Conservation (phyloP, 768 basidiomycete species). For the Russula ochroleuca region DNA sequence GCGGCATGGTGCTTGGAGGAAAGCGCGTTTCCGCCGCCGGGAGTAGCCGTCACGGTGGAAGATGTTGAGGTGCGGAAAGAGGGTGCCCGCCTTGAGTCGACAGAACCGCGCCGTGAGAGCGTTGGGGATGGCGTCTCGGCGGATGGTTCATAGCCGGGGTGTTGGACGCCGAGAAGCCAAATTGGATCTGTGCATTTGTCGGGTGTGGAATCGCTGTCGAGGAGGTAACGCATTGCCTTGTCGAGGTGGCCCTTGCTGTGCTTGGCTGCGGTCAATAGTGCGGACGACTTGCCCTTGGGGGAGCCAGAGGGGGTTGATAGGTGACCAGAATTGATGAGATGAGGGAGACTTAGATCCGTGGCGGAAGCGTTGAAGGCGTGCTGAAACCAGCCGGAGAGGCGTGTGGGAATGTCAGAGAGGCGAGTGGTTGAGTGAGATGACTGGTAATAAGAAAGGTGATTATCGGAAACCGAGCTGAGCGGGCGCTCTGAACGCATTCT, state of each 20-base stretch:
- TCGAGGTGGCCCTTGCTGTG: conserved; percentile 74
- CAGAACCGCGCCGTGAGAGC: conserved; percentile 38
- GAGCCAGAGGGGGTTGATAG: conserved; percentile 33
- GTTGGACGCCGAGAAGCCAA: conserved; percentile 84
- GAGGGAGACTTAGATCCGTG: conserved; percentile 65
- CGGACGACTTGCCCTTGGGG: conserved; percentile 45
- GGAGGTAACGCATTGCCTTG: conserved; percentile 83
- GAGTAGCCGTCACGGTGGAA: conserved; percentile 34
- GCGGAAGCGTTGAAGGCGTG: conserved; percentile 71
- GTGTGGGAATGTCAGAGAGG: conserved; percentile 65
- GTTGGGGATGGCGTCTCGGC: conserved; percentile 25
- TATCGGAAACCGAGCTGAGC: conserved; percentile 42
- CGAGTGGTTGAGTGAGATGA: conserved; percentile 45
- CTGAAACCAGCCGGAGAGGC: conserved; percentile 77
- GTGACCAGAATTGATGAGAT: conserved; percentile 48
- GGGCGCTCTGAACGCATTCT: conserved; percentile 58
- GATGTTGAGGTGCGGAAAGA: conserved; percentile 45
- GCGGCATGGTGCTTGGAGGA: conserved; percentile 30
- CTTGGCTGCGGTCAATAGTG: conserved; percentile 64
- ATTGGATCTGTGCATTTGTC: conserved; percentile 81
- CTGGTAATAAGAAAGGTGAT: conserved; percentile 45
- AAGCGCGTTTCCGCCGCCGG: conserved; percentile 32
- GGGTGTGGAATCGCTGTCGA: conserved; percentile 83
- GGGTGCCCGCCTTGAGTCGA: conserved; percentile 43
- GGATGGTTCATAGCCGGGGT: conserved; percentile 63